Conservation (phyloP, 176 grass and related monocot species). For the Oryza brachyantha region DNA sequence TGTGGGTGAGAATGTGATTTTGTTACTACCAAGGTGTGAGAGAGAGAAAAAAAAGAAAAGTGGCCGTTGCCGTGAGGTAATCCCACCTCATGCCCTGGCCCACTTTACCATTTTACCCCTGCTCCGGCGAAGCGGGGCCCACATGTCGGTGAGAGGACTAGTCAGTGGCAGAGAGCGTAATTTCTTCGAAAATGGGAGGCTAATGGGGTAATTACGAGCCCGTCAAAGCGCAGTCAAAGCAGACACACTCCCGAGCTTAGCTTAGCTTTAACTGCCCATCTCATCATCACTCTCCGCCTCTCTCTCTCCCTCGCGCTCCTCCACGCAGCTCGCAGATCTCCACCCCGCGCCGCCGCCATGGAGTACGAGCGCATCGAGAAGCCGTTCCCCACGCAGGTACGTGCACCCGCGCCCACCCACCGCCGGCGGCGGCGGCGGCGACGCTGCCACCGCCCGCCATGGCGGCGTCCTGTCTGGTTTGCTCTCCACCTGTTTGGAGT, state of each 20-base stretch:
- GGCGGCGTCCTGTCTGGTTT: too few relatives aligned
- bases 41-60: neutral
- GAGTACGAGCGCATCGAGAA: conserved; percentile 98
- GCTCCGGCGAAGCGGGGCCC: neutral
- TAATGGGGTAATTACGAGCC: neutral
- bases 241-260: conserved; percentile 27
- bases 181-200: accelerated
- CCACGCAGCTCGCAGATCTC: conserved; percentile 23
- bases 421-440: neutral
- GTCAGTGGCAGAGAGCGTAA: neutral
- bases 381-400: conserved; percentile 64
- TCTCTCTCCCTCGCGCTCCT: neutral
- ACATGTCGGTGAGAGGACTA: neutral
- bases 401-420: neutral
- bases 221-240: conserved; percentile 58
- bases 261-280: conserved; percentile 23
- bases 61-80: conserved; percentile 45
- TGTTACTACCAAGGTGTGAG: too few relatives aligned
- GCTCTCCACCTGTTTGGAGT: conserved; percentile 15
- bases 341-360: conserved; percentile 38
- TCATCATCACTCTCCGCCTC: neutral
- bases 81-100: conserved; percentile 7
- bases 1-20: neutral
- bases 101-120: conserved; percentile 1
- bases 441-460: neutral